Base-by-base conservation (phyloP, 768 basidiomycete genomes). In the Rhodotorula diobovata region DNA sequence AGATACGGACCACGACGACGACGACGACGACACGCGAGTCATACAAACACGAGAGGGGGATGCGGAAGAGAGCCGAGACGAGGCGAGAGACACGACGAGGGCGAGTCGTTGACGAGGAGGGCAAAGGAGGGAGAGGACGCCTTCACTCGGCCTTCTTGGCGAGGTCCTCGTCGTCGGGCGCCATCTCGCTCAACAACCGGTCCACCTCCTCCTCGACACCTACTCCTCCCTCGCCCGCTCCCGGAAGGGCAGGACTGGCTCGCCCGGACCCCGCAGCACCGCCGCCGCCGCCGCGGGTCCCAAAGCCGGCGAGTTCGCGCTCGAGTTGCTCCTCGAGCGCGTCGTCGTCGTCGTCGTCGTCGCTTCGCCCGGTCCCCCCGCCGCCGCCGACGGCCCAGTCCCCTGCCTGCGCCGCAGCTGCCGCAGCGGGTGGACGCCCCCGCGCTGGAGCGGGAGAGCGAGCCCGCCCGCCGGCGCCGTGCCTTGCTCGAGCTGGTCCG, bases 181-280 rank as follows among this genome's bases (percentile, higher is more conserved):
- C 60, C 67, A 73, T 66, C 63, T 74, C 73, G 56, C 58, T 71
- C 67, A 74, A 30, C 41, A 74, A 57, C 30, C 70, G 63, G 54
- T 71, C 69, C 37, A 74, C 73, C 65, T 74, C 66, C 55, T 64
- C 67, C 70, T 74, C 73, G 50, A 74, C 59, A 21, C 28, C 55
- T 25, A 37, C 65, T 5, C 48, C 46, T 50, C 37, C 30, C 48
- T 35, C 37, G 34, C 25, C 41, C n/a, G 16, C n/a, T 7, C 28
- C 53, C 10, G 16, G 28, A 41, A 46, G 21, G 23, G 39, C 18
- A 18, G 50, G 30, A 41, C 59, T 57, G n/a, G 53, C 7, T 34
- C 69, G 30, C 8, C 63, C 37, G n/a, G 16, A n/a, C n/a, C n/a
- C n/a, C n/a, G n/a, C n/a, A n/a, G n/a, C n/a, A n/a, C n/a, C 41